Percentiles rank a stretch among this genome's conserved stretches.
These are phyloP conservation scores for Russula foetens DNA, from an alignment of 768 basidiomycete genomes.

Conservation along the genomic window DNA sequence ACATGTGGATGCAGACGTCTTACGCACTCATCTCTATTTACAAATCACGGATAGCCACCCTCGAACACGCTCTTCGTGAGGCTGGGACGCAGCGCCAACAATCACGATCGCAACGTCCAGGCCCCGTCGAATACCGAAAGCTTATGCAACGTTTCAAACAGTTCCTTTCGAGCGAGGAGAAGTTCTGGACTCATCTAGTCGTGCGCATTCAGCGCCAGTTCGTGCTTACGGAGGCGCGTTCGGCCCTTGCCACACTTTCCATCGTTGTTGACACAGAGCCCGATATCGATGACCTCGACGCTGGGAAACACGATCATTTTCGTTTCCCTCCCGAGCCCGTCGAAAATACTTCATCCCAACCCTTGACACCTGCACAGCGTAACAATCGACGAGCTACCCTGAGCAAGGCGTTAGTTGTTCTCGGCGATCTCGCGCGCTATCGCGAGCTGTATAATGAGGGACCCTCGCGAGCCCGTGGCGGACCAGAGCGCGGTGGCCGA, in stretches of 20 bases:
- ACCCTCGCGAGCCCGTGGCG: constrained; percentile 54
- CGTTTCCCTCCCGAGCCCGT: constrained; percentile 55
- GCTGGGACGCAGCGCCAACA: constrained; percentile 28
- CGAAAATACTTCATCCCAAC: constrained; percentile 22
- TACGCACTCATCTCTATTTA: constrained; percentile 78
- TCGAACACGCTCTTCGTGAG: constrained; percentile 38
- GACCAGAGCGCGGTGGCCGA: constrained; percentile 54
- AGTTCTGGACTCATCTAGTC: constrained; percentile 82
- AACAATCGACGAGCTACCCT: constrained; percentile 63
- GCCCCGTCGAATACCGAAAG: constrained; percentile 78
- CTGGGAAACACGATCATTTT: constrained; percentile 45
- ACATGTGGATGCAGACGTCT: constrained; percentile 90
- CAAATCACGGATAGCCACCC: constrained; percentile 61
- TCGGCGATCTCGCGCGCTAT: constrained; percentile 93
- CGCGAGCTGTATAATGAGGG: constrained; percentile 81
- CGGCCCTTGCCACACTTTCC: constrained; percentile 49
- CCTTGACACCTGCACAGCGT: constrained; percentile 42
- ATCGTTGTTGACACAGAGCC: constrained; percentile 36
- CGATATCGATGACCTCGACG: constrained; percentile 24
- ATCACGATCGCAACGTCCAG: constrained; percentile 37
- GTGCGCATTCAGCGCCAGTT: constrained; percentile 68
- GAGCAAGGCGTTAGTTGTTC: constrained; percentile 82
- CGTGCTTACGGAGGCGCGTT: constrained; percentile 53
- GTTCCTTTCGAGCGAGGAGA: constrained; percentile 84
- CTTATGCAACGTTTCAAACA: constrained; percentile 82